A percentile compares a stretch with the other conserved stretches of the same genome.
Evolutionary conservation across 352 stramenopile species (phyloP).

Genomic region (Pythium biforme): DNA sequence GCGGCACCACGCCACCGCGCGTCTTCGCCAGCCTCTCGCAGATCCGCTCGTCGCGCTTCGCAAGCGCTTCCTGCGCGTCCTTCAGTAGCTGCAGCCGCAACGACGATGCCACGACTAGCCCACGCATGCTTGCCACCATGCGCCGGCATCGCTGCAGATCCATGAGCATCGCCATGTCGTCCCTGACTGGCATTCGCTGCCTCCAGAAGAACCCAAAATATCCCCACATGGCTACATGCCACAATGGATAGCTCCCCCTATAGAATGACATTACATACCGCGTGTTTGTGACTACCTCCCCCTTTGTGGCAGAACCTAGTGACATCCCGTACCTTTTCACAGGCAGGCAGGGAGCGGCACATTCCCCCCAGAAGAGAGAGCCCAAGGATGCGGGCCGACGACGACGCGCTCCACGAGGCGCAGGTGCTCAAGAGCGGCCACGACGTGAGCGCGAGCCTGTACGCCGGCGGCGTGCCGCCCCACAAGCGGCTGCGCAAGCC

Average conservation of each 20-base stretch:
- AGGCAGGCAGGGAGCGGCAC: background rate
- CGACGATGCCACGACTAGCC: slow-evolving; percentile 40
- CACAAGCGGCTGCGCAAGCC: slow-evolving; percentile 87
- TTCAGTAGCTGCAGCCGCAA: slow-evolving; percentile 36
- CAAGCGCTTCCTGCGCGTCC: slow-evolving; percentile 30
- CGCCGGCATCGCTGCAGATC: slow-evolving; percentile 55
- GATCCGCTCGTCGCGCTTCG: slow-evolving; percentile 3
- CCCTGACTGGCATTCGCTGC: background rate
- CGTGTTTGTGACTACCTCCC: background rate
- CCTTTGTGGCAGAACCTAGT: background rate
- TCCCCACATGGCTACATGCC: slow-evolving; percentile 25
- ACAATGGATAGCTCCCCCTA: background rate
- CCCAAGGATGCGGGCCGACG: slow-evolving; percentile 9
- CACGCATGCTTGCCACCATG: slow-evolving; percentile 49
- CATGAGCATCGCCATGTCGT: slow-evolving; percentile 4
- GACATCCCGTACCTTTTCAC: no score
- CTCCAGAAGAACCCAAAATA: slow-evolving; percentile 23
- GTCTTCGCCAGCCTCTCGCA: background rate
- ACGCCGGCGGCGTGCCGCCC: slow-evolving; percentile 60
- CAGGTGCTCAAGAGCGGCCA: slow-evolving; percentile 79
- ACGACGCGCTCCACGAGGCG: slow-evolving; percentile 64
- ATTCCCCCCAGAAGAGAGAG: background rate
- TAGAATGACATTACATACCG: background rate
- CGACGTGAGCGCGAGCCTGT: slow-evolving; percentile 67
- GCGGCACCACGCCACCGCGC: background rate